Evolutionary conservation across 306 rosid genomes (phyloP), one percentile per base, ranked within the genome.

Genomic region (Sesbania bispinosa): DNA sequence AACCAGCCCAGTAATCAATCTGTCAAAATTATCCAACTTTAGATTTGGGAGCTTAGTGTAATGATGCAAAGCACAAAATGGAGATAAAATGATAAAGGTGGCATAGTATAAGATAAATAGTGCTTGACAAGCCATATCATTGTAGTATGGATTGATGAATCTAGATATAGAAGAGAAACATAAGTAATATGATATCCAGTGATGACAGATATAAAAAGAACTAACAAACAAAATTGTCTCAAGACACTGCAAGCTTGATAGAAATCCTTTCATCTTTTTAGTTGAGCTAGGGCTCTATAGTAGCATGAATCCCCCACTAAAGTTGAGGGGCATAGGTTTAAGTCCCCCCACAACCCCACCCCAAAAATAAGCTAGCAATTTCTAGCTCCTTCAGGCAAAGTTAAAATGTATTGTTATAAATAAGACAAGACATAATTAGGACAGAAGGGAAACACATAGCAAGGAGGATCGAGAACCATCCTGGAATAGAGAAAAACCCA

Each of bases 1-100:
- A 76, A 91, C 18, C 63, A 80, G n/a, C 33, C 91, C 97, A 41
- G 75, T 62, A 3, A 84, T 48, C 75, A 73, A 60, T 55, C 96
- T 91, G 83, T 48, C 60, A 82, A 78, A 80, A 79, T 42, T 53
- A 63, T 33, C 39, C 38, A 74, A 43, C 62, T 24, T 35, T 68
- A 24, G 72, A 80, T 51, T 57, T 65, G 74, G 48, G 72, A 36
- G 24, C 46, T 13, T 21, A 7, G 35, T 53, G 16, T 51, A 32
- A 33, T 18, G 55, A 57, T 18, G 46, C 69, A 50, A 50, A 14
- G 75, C 57, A 38, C 30, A 59, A 35, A 38, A 30, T 16, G 30
- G 71, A 48, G 69, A 58, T 30, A 39, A 27, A 24, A 58, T 26
- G 33, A 16, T 33, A 26, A 60, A 48, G 36, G 57, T 16, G 20